Evolutionary conservation across 441 rosid genomes (phyloP).

Genomic region (Dalechampia spathulata): DNA sequence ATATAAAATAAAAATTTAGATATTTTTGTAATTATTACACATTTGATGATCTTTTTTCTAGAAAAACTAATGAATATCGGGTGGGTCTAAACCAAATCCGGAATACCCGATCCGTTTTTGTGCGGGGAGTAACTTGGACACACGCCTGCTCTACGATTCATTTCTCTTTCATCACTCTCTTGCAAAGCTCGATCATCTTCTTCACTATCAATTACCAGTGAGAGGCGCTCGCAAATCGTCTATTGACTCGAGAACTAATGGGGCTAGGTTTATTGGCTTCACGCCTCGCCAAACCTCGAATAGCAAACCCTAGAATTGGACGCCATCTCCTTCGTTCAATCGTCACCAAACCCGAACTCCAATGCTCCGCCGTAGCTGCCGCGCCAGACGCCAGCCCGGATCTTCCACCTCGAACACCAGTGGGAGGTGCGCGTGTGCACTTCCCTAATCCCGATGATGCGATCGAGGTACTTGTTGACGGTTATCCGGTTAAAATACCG

Average conservation of each 20-base stretch:
- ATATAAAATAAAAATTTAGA: no score
- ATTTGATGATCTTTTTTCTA: no score
- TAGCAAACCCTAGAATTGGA: slow-evolving; percentile 16
- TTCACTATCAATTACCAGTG: no score
- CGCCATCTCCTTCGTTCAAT: slow-evolving; percentile 53
- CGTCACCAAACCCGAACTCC: slow-evolving; percentile 66
- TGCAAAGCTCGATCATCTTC: no score
- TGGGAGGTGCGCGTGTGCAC: slow-evolving; percentile 70
- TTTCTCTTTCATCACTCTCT: neutral
- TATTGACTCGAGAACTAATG: slow-evolving; percentile 23
- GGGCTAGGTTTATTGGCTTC: slow-evolving; percentile 74
- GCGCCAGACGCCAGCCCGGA: slow-evolving; percentile 46
- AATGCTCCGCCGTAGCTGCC: slow-evolving; percentile 62
- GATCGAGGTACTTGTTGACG: slow-evolving; percentile 93
- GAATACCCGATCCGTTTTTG: neutral
- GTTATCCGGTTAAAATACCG: slow-evolving; percentile 82
- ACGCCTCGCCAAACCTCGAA: slow-evolving; percentile 43
- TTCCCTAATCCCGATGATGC: slow-evolving; percentile 82
- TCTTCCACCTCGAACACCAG: slow-evolving; percentile 49
- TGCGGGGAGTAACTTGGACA: slow-evolving; percentile 5
- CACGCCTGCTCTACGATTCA: slow-evolving; percentile 6
- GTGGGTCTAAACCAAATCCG: neutral
- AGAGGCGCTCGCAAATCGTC: no score
- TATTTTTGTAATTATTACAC: no score
- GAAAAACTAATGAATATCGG: neutral